Base-by-base conservation (phyloP, 1,284 basidiomycete species). In the Rhodotorula sp. region DNA sequence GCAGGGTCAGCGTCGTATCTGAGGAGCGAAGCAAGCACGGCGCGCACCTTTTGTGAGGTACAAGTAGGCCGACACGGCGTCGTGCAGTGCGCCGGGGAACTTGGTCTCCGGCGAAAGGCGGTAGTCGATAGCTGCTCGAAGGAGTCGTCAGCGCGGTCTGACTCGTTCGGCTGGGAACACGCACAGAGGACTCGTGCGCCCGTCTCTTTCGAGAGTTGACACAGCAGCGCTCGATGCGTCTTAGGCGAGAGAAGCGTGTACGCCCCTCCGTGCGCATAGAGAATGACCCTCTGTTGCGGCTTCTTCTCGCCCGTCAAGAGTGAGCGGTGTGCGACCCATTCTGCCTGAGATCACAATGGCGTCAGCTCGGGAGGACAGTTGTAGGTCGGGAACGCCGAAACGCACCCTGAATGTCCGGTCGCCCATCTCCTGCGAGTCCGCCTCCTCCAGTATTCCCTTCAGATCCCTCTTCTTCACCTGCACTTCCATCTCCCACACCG, bases 11-110 rank as follows among this genome's bases (percentile, higher is more conserved):
- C 60, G 4, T 34, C 34, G 34, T 10, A 34, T 10, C 34, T 10
- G n/a, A n/a, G 10, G 34, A 34, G 34, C 34, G 34, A 34, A 34
- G 10, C 34, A 6, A n/a, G 31, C 6, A 26, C 15, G 34, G 3
- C 10, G 48, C 66, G 18, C 6, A 55, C 67, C 65, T 22, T 64
- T 37, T 13, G 69, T 74, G 16, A 76, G 68, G 55, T 75, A 72
- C 16, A 72, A 55, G n/a, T 75, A 83, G 2, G 80, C 76, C 0
- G 80, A 79, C 2, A 83, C 77, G 15, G 78, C 77, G 65, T 83
- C 82, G 44, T 80, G 77, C 9, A 83, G 77, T 9, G 77, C 81
- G 64, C 81, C 81, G 10, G 82, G 82, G 47, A 72, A 76, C 11
- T 56, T 65, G 1, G 68, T 67, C 47, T 75, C 71, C 8, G 74